Base-by-base conservation (phyloP, 768 basidiomycete species). In the Mycena galopus region DNA sequence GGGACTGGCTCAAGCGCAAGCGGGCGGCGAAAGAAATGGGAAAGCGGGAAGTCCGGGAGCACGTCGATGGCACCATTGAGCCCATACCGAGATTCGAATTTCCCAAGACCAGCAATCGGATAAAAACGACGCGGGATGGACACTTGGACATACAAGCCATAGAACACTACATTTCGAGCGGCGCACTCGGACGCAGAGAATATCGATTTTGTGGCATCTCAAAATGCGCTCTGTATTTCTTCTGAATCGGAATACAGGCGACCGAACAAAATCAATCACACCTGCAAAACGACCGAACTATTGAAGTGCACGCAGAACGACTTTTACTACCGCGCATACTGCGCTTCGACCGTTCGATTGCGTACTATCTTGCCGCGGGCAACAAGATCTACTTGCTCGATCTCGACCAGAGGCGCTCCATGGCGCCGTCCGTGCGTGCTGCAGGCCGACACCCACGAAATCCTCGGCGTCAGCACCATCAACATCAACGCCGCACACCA, bases 201-300 rank as follows among this genome's bases (percentile, higher is more conserved):
- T 81, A 93, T 99, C 75, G 98, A 99, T 81, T 99, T 99, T 84
- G 89, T 93, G 86, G 96, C 97, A 84, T 35, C 16, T 50, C 51
- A 50, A n/a, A 68, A 60, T 14, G 10, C 39, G 47, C 71, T 66
- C 32, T 23, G 32, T 3, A 10, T 39, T 25, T 42, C 19, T 72
- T n/a, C 55, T 50, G 30, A 25, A n/a, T n/a, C n/a, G 37, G 71
- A 9, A 39, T 14, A 27, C 32, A 92, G 96, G 76, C 78, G 97
- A 99, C 86, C 99, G 97, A 97, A 99, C 97, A 9, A 99, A 99
- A 81, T 93, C 95, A n/a, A 88, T 98, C n/a, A 73, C 96, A 98
- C 80, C 88, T 99, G 2, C 98, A 99, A 87, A 93, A 93, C 60
- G 96, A 98, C 84, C 92, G 98, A n/a, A 94, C 95, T n/a, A n/a